Base-by-base conservation (phyloP, 2,329 filamentous ascomycete species). In the Xylariales sp. region DNA sequence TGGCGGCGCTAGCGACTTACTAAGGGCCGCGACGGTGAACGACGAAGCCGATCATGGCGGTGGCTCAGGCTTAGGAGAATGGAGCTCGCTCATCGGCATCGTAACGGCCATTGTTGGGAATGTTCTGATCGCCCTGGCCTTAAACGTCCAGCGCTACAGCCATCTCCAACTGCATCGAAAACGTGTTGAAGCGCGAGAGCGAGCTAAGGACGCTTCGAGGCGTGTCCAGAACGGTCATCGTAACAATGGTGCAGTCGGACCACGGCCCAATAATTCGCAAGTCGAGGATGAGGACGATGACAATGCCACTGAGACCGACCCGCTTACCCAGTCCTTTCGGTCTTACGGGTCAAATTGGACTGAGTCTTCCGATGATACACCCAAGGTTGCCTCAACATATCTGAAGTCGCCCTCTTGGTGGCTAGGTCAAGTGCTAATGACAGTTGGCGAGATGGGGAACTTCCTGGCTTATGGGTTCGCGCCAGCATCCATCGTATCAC, bases 391-490 rank as follows among this genome's bases (percentile, higher is more conserved):
- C 36, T 90, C 90, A 65, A 91, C 89, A 5, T 99, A 99, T 79
- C 87, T 99, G 67, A 90, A 89, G 71, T 97, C 94, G 43, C 93
- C 94, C 1, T 97, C 96, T 77, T 99, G 96, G 96, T 99, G 96
- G 96, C 82, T 90, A 39, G 96, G 96, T 23, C 95, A 98, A 72
- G 87, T 97, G 16, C 85, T 99, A 67, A 99, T 99, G 88, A 93
- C 91, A 0, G 83, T 97, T 30, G 96, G 96, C 65, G 96, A 99
- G 82, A 91, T 92, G 77, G 96, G 96, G 59, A 99, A 99, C 79
- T 99, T 99, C 77, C 83, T 99, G 70, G 96, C 96, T 0, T 99
- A 99, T 77, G 96, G 96, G 30, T 99, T 99, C 78, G 96, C 96
- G 36, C 96, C 96, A 3, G 96, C 96, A 7, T 98, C 96, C 14